These are phyloP conservation scores for Chaetomiaceae sp. DNA, from an alignment of 2,329 filamentous ascomycete species.

Conservation along the genomic window DNA sequence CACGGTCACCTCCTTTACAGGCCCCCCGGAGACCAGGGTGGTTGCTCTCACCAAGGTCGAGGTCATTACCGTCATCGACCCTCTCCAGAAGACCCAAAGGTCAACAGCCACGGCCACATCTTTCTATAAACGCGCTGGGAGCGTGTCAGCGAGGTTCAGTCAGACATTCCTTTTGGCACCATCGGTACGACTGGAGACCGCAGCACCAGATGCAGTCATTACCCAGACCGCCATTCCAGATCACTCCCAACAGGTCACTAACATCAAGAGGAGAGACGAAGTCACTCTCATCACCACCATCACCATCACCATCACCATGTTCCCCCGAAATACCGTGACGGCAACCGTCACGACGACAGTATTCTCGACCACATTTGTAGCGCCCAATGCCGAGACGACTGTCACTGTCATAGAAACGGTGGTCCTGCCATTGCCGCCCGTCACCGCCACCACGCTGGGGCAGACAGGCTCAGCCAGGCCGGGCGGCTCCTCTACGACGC, in stretches of 20 bases:
- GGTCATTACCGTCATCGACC: slow-evolving; percentile 27
- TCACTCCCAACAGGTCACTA: neutral
- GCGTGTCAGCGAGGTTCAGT: neutral
- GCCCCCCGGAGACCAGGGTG: slow-evolving; percentile 14
- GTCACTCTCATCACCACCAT: slow-evolving; percentile 16
- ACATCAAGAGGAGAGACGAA: slow-evolving; percentile 3
- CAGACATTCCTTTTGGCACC: neutral
- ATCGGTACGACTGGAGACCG: neutral
- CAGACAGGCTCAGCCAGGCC: no score
- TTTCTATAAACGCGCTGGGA: slow-evolving; percentile 8
- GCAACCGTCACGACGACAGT: slow-evolving; percentile 21
- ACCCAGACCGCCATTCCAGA: neutral
- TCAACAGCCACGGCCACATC: slow-evolving; percentile 20
- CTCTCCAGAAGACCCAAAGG: slow-evolving; percentile 24
- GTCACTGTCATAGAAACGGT: slow-evolving; percentile 24
- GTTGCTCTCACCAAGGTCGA: slow-evolving; percentile 22
- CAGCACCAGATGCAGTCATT: neutral
- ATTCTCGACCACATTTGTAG: slow-evolving; percentile 21
- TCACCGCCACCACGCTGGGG: neutral
- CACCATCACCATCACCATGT: slow-evolving; percentile 21
- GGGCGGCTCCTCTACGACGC: no score
- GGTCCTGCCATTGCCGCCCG: slow-evolving; percentile 10
- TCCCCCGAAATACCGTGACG: slow-evolving; percentile 9
- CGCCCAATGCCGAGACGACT: slow-evolving; percentile 23
- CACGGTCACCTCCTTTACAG: slow-evolving; percentile 21